Base-by-base conservation (phyloP, 345 rosid genomes). In the Pelargonium nanum region DNA sequence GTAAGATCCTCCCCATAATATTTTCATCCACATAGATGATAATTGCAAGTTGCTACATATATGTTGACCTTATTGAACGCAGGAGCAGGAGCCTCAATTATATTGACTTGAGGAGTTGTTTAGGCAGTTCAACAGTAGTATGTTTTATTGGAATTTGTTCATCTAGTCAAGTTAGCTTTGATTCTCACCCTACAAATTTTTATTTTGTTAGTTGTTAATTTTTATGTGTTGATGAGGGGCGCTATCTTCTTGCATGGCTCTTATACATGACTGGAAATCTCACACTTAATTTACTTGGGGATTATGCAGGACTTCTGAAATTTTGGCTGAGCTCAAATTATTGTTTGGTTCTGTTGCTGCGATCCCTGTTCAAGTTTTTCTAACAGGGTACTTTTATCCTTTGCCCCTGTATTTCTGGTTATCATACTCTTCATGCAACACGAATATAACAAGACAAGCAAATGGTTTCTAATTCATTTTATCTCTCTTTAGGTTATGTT, bases 331-430 rank as follows among this genome's bases (percentile, higher is more conserved):
- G 80, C 82, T 83, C 19, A 82, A 60, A 70, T 60, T 53, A 52
- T 65, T 83, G 68, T 89, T 87, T 23, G 60, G 56, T 19, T 74
- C 82, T 21, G 53, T 75, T 71, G 79, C 72, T 45, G 74, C 81
- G 66, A 72, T 92, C 55, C 95, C 96, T 65, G 78, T 75, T 63
- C 85, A 92, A 79, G 83, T 87, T 76, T 80, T 89, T 65, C 79
- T 79, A 48, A 78, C 81, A 34, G 88, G 96, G 96, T 85, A 85
- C 19, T 45, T 17, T 23, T 26, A 26, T 34, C 34, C 61, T n/a
- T 66, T 53, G n/a, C 51, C 19, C 12, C 19, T 1, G 17, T 19
- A 26, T 64, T 53, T 1, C 28, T 26, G 1, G 50, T 21, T 64
- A 26, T 19, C 9, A 56, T 50, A 21, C 24, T 58, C n/a, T n/a